Percentiles rank a stretch among this genome's conserved stretches.
Evolutionary conservation across 192 early-diverging fungal genomes (phyloP).

Genomic region (Geosiphon pyriformis): DNA sequence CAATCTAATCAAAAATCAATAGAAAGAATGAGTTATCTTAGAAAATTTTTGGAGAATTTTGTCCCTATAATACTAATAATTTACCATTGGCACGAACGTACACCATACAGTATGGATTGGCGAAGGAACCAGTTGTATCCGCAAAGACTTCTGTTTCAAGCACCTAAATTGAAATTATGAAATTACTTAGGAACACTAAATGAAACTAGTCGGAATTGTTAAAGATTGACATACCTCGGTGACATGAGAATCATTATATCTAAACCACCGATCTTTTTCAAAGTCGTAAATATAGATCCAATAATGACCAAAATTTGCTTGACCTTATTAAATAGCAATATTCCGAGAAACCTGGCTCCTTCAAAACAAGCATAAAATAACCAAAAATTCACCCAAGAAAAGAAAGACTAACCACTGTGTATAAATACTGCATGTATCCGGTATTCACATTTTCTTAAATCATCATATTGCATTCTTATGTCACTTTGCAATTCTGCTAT

Average conservation of each 20-base stretch:
- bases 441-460: constrained; percentile 44
- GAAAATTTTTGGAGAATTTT: background rate
- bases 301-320: constrained; percentile 68
- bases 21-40: background rate
- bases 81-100: constrained; percentile 48
- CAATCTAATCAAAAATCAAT: background rate
- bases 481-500: constrained; percentile 17
- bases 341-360: too few relatives aligned
- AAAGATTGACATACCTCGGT: constrained; percentile 44
- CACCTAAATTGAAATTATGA: constrained; percentile 29
- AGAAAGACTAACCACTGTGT: constrained; percentile 49
- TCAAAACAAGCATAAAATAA: too few relatives aligned
- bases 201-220: too few relatives aligned
- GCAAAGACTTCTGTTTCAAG: constrained; percentile 51
- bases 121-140: constrained; percentile 44
- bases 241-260: constrained; percentile 71
- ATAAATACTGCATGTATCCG: constrained; percentile 74
- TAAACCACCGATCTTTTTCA: constrained; percentile 54
- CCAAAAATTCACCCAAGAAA: too few relatives aligned
- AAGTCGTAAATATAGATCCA: constrained; percentile 71
- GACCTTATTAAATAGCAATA: constrained; percentile 34
- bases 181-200: too few relatives aligned
- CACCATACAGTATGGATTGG: constrained; percentile 71
- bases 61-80: background rate
- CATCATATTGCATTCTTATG: constrained; percentile 34